Percentiles rank a stretch among this genome's conserved stretches.
phyloP scores from a whole-genome alignment of 1,139 yeast species.

The Meyerozyma carpophila region DNA sequence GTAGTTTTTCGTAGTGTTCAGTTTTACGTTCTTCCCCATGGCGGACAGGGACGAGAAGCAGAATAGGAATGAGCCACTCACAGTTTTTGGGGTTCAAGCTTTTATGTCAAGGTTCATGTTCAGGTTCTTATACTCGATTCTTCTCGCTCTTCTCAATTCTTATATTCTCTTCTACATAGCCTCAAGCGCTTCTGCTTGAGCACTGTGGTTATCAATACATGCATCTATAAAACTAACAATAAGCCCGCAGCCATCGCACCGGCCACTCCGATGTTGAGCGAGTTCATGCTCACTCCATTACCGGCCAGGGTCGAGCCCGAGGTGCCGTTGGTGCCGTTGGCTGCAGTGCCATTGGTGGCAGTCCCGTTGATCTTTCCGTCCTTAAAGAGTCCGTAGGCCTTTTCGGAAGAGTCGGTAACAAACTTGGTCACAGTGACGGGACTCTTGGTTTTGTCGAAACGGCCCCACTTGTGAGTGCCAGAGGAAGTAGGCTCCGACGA shows the following conservation, averaged over 20 bases:
- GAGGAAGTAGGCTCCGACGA: conserved; percentile 25
- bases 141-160: too few relatives aligned
- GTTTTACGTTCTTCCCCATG: too few relatives aligned
- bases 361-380: background rate
- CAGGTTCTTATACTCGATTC: too few relatives aligned
- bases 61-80: too few relatives aligned
- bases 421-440: conserved; percentile 1
- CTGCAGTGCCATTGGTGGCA: conserved; percentile 9
- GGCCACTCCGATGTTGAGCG: conserved; percentile 25
- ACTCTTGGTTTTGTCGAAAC: conserved; percentile 29
- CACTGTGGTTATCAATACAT: background rate
- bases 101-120: too few relatives aligned
- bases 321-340: conserved; percentile 5
- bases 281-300: conserved; percentile 16
- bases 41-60: too few relatives aligned
- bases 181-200: too few relatives aligned
- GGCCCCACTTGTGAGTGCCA: conserved; percentile 44
- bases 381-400: background rate
- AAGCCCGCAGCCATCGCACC: conserved; percentile 33
- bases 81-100: too few relatives aligned
- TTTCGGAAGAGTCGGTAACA: conserved; percentile 1
- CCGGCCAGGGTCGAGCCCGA: conserved; percentile 11
- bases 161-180: too few relatives aligned
- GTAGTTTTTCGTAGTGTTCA: too few relatives aligned
- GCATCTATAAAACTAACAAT: conserved; percentile 16